Percentiles rank a stretch among this genome's conserved stretches.
Conservation (phyloP, 2,329 filamentous ascomycete species). For the Pestalotiopsis fici region DNA sequence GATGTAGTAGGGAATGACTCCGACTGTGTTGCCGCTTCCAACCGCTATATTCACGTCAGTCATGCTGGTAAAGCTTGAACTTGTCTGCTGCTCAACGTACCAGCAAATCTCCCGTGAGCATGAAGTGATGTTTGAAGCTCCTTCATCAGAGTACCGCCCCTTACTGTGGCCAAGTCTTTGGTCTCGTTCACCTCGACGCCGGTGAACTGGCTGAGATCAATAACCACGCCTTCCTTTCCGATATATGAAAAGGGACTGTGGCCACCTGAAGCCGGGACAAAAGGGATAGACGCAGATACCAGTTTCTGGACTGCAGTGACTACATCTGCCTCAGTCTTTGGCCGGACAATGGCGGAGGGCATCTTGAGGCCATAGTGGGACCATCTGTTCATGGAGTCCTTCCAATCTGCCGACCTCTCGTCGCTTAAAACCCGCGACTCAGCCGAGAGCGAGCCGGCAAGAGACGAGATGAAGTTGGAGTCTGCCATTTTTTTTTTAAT, state of each 20-base stretch:
- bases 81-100: background rate
- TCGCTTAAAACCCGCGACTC: background rate
- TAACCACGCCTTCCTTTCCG: background rate
- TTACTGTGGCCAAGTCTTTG: background rate
- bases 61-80: background rate
- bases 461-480: background rate
- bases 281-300: background rate
- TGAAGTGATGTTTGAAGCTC: background rate
- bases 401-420: background rate
- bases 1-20: slow-evolving; percentile 19
- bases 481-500: background rate
- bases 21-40: slow-evolving; percentile 24
- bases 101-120: background rate
- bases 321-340: background rate
- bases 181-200: background rate
- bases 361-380: background rate
- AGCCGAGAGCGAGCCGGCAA: background rate
- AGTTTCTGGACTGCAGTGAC: background rate
- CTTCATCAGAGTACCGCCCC: background rate
- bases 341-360: background rate
- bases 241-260: background rate
- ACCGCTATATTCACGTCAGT: background rate
- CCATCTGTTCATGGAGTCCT: background rate
- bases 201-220: background rate
- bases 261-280: background rate